Base-by-base conservation (phyloP, 2,329 filamentous ascomycete species). In the Hymenoscyphus repandus region DNA sequence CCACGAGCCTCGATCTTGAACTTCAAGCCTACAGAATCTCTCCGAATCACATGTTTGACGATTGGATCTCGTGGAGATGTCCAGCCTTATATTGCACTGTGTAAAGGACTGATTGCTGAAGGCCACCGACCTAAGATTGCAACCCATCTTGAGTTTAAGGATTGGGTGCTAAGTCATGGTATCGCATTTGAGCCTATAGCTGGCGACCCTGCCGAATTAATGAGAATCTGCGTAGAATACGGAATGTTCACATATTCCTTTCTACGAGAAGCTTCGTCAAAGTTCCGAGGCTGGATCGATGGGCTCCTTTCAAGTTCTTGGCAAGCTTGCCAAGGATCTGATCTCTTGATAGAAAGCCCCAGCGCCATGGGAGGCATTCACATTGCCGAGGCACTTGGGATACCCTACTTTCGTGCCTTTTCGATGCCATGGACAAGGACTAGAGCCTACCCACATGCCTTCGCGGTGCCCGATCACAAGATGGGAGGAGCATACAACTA, bases 391-490 rank as follows among this genome's bases (percentile, higher is more conserved):
- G 90, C 90, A 20, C 77, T 99, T 1, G 78, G 82, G 12, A 95
- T 99, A 40, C 93, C 93, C 0, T 99, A 99, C 68, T 97, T 97
- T 73, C 83, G 93, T 50, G 92, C 91, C 0, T 99, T 99, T 66
- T 95, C 90, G 15, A 99, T 99, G 93, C 93, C 93, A 0, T 99
- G 93, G 93, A 96, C 93, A 0, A 83, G 91, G 44, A 99, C 93
- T 13, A 79, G 93, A 47, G 90, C 92, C 0, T 99, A 99, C 62
- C 93, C 93, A 2, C 93, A 99, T 69, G 93, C 93, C 0, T 99
- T 99, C 69, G 86, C 92, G 22, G 91, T 95, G 55, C 88, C 90
- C 1, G 88, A 95, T 55, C 84, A 88, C 69, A 96, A 95, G 71
- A 90, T 95, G 83, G 93, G 93, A 49, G 93, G 93, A 20, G 85